Evolutionary conservation across 495 filamentous ascomycete species (phyloP).

Genomic region (Aspergillus homomorphus): DNA sequence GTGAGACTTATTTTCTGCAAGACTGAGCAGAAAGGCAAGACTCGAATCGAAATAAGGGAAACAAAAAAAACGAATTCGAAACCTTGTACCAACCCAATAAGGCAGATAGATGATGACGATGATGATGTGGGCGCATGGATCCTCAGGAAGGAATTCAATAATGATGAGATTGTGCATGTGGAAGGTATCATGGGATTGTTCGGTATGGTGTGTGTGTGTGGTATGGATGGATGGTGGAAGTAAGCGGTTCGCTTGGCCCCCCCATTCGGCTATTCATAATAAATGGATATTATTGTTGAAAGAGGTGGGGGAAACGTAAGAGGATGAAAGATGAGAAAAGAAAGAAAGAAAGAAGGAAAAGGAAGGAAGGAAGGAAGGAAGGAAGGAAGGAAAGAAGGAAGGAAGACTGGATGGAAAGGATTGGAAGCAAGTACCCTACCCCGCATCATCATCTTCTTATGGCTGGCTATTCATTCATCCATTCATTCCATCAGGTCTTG

Average conservation of each 20-base stretch:
- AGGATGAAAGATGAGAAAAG: not conserved
- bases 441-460: not conserved
- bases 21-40: too few species aligned
- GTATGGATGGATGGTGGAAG: too few species aligned
- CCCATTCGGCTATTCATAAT: too few species aligned
- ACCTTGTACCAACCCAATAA: not conserved
- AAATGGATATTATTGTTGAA: not conserved
- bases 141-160: not conserved
- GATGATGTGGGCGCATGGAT: not conserved
- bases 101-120: too few species aligned
- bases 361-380: not conserved
- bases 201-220: not conserved
- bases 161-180: not conserved
- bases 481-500: too few species aligned
- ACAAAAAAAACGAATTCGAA: not conserved
- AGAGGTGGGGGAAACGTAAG: not conserved
- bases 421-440: not conserved
- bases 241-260: not conserved
- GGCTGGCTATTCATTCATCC: too few species aligned
- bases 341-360: not conserved
- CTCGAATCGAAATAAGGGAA: not conserved
- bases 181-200: not conserved
- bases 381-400: not conserved
- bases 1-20: too few species aligned
- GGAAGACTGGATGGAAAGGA: not conserved